phyloP scores from a whole-genome alignment of 2,329 filamentous ascomycete species.

The Venturia nashicola region DNA sequence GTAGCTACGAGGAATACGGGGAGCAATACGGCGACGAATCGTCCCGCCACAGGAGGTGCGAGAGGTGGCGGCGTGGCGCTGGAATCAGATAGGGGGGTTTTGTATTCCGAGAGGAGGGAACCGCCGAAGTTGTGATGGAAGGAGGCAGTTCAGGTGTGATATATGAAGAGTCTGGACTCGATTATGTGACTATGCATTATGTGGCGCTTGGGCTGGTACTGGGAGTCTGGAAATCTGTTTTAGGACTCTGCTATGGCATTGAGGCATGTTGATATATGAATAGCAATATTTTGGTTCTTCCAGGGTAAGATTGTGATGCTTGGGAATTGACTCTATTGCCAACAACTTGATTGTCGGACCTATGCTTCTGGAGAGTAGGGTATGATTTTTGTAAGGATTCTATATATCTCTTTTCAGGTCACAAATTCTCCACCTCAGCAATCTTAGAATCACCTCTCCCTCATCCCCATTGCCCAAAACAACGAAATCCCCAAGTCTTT shows the following conservation, averaged over 20 bases:
- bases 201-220: background rate
- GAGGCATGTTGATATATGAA: background rate
- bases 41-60: background rate
- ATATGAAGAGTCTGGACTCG: background rate
- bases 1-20: background rate
- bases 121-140: constrained; percentile 2
- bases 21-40: background rate
- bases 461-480: too few species aligned
- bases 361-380: too few species aligned
- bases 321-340: too few species aligned
- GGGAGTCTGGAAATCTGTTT: background rate
- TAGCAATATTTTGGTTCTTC: background rate
- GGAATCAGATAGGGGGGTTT: background rate
- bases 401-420: too few species aligned
- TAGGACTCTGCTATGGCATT: background rate
- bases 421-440: too few species aligned
- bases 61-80: background rate
- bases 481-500: too few species aligned
- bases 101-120: background rate
- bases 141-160: background rate
- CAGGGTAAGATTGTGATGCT: too few species aligned
- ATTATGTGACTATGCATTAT: background rate
- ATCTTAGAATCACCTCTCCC: too few species aligned
- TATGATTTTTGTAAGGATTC: too few species aligned
- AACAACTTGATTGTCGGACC: too few species aligned